These are phyloP conservation scores for Colletotrichum chrysophilum DNA, from an alignment of 2,329 filamentous ascomycete species.

Conservation along the genomic window DNA sequence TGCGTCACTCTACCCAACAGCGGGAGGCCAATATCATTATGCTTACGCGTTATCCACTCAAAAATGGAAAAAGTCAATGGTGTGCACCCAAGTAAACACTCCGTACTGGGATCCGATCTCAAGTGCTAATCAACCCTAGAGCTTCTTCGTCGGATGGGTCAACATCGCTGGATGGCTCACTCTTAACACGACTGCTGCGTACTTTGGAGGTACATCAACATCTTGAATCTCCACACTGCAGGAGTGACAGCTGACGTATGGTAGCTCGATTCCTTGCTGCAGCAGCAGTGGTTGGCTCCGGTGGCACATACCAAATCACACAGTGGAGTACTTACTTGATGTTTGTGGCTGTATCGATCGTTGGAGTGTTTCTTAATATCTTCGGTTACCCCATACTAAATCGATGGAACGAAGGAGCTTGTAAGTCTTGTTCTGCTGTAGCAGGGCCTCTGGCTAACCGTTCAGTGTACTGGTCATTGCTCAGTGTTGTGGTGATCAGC, in stretches of 20 bases:
- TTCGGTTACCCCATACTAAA: constrained; percentile 46
- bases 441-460: background rate
- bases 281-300: constrained; percentile 43
- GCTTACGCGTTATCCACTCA: constrained; percentile 44
- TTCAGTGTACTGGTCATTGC: constrained; percentile 45
- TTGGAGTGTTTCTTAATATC: constrained; percentile 42
- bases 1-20: constrained; percentile 49
- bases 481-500: constrained; percentile 47
- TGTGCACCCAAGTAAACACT: constrained; percentile 12
- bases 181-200: constrained; percentile 46
- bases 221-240: background rate
- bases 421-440: constrained; percentile 25
- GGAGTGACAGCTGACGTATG: background rate
- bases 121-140: constrained; percentile 28
- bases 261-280: constrained; percentile 49
- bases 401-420: constrained; percentile 45
- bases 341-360: constrained; percentile 42
- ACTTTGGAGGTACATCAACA: constrained; percentile 40
- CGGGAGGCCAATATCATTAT: constrained; percentile 52
- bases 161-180: constrained; percentile 52
- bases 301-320: constrained; percentile 39
- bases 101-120: background rate
- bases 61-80: constrained; percentile 41
- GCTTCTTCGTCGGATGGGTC: constrained; percentile 49
- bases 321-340: constrained; percentile 47